Base-by-base conservation (phyloP, 805 yeast genomes). In the Maudiozyma bulderi region DNA sequence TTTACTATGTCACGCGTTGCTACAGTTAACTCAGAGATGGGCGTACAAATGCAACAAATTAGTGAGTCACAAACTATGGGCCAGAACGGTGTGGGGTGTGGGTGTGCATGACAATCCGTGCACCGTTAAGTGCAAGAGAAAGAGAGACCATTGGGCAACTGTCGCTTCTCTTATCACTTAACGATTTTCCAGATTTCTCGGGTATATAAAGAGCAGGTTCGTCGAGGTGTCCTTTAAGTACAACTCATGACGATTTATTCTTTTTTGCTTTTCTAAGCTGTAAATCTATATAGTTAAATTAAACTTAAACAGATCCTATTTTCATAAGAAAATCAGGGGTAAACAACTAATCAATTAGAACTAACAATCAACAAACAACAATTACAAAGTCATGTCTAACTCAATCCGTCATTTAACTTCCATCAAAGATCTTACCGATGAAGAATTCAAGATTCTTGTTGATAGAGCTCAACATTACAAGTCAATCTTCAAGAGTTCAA, bases 391-490 rank as follows among this genome's bases (percentile, higher is more conserved):
- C 14, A 31, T 26, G 11, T 35, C 38, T 32, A 28, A 53, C 9
- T 13, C 14, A 30, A 60, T 65, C 47, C 74, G 95, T 65, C 97
- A 91, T 65, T 73, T 93, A 61, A 76, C 86, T 26, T 84, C 87
- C 30, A 93, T 89, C 58, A 78, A 85, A 28, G 95, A 89, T 59
- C 74, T 93, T 50, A 65, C 86, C 7, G 76, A 82, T 47, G 68
- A 74, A 26, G 99, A 93, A 67, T 81, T 93, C 52, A 65, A 73
- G 33, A 70, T 78, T 7, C 74, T 93, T 47, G 90, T 93, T 6
- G 67, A 74, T 49, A 81, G 87, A 62, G 97, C 96, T 2, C 74
- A 75, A 46, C 95, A 73, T 49, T 86, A 77, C 69, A 91, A 93
- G 64, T 55, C 67, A 5, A 69, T 78, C 37, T 80, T 85, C 64